These are phyloP conservation scores for Tillandsia leiboldiana DNA, from an alignment of 176 grass and related monocot genomes.

Conservation along the genomic window DNA sequence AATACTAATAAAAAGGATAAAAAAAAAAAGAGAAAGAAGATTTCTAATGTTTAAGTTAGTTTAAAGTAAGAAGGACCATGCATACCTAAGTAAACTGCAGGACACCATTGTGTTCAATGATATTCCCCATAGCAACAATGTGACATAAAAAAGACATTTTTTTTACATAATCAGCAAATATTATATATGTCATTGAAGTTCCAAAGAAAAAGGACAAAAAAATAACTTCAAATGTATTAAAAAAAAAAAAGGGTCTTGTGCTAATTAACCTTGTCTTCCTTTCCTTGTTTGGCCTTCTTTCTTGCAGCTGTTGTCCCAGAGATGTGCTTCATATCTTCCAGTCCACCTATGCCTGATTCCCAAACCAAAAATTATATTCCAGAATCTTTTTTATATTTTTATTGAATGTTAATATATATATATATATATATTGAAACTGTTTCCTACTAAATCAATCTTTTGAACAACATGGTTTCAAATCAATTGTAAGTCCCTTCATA, in stretches of 20 bases:
- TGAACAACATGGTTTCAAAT: too few relatives aligned
- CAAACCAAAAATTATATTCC: not conserved
- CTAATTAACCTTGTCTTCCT: slow-evolving; percentile 72
- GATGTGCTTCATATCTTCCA: slow-evolving; percentile 93
- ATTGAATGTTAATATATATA: too few relatives aligned
- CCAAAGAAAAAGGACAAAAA: not conserved
- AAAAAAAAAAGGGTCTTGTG: slow-evolving; percentile 2
- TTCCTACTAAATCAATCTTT: too few relatives aligned
- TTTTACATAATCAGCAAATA: not conserved
- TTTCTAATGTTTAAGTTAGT: not conserved
- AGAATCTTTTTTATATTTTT: too few relatives aligned
- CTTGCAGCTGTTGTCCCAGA: slow-evolving; percentile 95
- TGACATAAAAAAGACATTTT: slow-evolving; percentile 3
- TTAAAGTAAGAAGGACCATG: not conserved
- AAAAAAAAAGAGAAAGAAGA: not conserved
- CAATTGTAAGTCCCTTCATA: too few relatives aligned
- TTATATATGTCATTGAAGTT: not conserved
- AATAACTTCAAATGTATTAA: not conserved
- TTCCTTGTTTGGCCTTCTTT: slow-evolving; percentile 97
- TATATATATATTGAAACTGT: too few relatives aligned
- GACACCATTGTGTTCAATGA: slow-evolving; percentile 17
- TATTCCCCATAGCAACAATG: slow-evolving; percentile 18
- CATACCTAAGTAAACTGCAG: slow-evolving; percentile 65
- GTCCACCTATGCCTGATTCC: slow-evolving; percentile 87
- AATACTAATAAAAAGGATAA: not conserved